These are phyloP conservation scores for Suillus cothurnatus DNA, from an alignment of 768 basidiomycete genomes.

Conservation along the genomic window DNA sequence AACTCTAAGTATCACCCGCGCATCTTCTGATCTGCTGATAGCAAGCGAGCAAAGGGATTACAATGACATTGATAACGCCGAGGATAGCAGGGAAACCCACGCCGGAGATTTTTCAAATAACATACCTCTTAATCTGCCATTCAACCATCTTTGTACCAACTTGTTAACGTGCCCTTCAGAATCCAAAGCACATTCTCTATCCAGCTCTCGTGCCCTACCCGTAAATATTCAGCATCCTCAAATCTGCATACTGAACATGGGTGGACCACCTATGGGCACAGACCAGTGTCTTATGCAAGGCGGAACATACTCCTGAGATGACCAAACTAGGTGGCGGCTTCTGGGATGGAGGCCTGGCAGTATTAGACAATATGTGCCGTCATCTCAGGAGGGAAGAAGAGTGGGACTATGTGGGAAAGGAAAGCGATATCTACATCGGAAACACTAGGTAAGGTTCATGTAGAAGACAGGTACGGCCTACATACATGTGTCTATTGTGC, in stretches of 20 bases:
- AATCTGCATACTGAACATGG: conserved; percentile 73
- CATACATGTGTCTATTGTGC: conserved; percentile 5
- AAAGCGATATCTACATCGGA: conserved; percentile 63
- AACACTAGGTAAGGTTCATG: conserved; percentile 55
- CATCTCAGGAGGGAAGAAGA: conserved; percentile 42
- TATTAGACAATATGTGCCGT: conserved; percentile 41
- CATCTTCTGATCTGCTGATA: no score
- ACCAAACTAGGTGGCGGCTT: conserved; percentile 66
- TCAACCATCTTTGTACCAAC: no score
- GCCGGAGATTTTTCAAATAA: no score
- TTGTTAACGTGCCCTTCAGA: no score
- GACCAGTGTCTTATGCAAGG: conserved; percentile 71
- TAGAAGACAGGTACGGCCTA: conserved; percentile 61
- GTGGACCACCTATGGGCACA: conserved; percentile 51
- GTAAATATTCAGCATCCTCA: conserved; percentile 64
- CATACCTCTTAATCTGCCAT: no score
- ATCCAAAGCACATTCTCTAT: no score
- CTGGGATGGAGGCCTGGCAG: conserved; percentile 70
- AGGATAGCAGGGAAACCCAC: no score
- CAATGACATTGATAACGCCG: no score
- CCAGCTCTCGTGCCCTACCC: conserved; percentile 80
- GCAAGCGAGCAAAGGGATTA: no score
- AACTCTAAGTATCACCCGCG: no score
- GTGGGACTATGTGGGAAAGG: conserved; percentile 68
- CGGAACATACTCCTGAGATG: no score